Percentiles rank a stretch among this genome's conserved stretches.
Conservation (phyloP, 2,329 filamentous ascomycete species). For the Cytospora chrysosperma region DNA sequence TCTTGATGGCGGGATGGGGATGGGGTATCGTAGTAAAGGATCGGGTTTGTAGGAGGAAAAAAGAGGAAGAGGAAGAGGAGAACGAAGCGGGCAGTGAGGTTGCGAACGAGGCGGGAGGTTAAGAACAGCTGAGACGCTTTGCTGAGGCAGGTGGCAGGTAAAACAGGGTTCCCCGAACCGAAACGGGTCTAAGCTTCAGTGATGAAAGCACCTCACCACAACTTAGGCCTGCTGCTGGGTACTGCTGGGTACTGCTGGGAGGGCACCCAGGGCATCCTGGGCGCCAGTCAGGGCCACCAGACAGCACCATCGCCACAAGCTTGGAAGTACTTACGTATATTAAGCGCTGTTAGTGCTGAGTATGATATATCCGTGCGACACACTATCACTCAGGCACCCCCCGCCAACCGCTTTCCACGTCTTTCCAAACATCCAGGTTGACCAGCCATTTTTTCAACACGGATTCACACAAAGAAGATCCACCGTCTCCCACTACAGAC, state of each 20-base stretch:
- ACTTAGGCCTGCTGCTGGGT: background rate
- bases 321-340: too few species aligned
- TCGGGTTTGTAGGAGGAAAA: constrained; percentile 3
- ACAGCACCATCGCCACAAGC: background rate
- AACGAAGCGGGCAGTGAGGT: background rate
- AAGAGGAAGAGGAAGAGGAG: background rate
- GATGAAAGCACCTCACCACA: background rate
- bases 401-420: background rate
- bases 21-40: constrained; percentile 10
- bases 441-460: background rate
- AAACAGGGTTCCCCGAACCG: constrained; percentile 15
- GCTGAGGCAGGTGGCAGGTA: constrained; percentile 14
- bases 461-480: too few species aligned
- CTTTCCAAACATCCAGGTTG: background rate
- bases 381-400: background rate
- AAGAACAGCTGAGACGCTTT: constrained; percentile 18
- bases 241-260: background rate
- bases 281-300: constrained; percentile 10
- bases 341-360: background rate
- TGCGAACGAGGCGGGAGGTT: constrained; percentile 17
- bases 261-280: background rate
- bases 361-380: background rate
- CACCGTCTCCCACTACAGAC: background rate
- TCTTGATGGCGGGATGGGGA: constrained; percentile 6
- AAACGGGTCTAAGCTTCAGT: constrained; percentile 15